phyloP scores from a whole-genome alignment of 192 early-diverging fungal species.

The Irineochytrium annulatum region DNA sequence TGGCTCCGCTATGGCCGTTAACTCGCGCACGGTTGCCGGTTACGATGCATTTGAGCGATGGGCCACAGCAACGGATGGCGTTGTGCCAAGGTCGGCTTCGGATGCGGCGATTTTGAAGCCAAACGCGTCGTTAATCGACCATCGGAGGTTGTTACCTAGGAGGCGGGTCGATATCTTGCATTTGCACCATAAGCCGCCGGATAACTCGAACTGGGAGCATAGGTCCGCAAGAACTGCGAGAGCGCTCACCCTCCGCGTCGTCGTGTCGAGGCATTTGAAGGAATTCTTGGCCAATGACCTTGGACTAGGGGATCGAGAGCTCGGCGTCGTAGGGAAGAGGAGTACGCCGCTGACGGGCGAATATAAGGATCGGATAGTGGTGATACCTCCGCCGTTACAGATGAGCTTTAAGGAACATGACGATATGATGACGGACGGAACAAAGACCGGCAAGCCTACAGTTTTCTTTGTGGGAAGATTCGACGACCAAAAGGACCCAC shows the following conservation, averaged over 20 bases:
- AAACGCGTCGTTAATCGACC: too few relatives aligned
- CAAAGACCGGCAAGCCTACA: background rate
- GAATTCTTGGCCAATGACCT: conserved; percentile 10
- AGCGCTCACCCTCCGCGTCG: conserved; percentile 8
- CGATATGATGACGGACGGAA: background rate
- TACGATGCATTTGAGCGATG: conserved; percentile 13
- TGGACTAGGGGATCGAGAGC: conserved; percentile 15
- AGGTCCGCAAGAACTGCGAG: conserved; percentile 16
- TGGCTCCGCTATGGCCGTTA: background rate
- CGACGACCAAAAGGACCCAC: conserved; percentile 26
- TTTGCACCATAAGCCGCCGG: conserved; percentile 19
- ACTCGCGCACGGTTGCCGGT: conserved; percentile 24
- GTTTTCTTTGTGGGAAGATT: conserved; percentile 23
- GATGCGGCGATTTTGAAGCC: too few relatives aligned
- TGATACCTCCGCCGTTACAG: conserved; percentile 23
- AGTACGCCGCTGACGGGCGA: background rate
- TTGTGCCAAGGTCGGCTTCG: background rate
- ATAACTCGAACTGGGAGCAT: conserved; percentile 30
- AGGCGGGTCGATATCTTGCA: conserved; percentile 26
- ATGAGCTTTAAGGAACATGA: too few relatives aligned
- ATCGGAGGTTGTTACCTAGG: background rate
- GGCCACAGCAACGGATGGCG: too few relatives aligned
- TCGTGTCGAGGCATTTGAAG: conserved; percentile 20
- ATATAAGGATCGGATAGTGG: conserved; percentile 8
- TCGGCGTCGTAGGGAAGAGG: conserved; percentile 1